These are phyloP conservation scores for Ceratocystis eucalypticola DNA, from an alignment of 2,329 filamentous ascomycete genomes.

Conservation along the genomic window DNA sequence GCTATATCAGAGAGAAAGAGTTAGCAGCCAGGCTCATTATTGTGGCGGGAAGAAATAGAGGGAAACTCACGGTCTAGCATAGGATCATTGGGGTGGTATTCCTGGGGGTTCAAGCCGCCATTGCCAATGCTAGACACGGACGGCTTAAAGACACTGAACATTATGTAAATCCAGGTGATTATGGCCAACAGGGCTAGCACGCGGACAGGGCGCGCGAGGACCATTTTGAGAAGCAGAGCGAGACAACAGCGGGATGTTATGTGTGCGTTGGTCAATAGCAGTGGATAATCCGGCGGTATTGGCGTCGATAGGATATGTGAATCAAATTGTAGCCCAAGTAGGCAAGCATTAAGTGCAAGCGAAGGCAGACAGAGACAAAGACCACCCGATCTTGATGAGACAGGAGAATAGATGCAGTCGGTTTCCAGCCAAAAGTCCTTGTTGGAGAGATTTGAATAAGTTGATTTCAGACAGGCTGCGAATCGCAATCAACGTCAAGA, in stretches of 20 bases:
- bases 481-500: too few species aligned
- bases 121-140: slow-evolving; percentile 32
- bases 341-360: neutral
- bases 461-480: too few species aligned
- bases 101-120: slow-evolving; percentile 23
- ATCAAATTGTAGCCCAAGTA: neutral
- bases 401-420: too few species aligned
- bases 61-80: slow-evolving; percentile 63
- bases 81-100: slow-evolving; percentile 63
- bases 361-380: too few species aligned
- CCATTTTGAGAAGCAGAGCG: slow-evolving; percentile 44
- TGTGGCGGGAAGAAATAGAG: neutral
- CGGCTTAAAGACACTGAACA: slow-evolving; percentile 59
- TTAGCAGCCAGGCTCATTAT: slow-evolving; percentile 4
- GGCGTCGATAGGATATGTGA: too few species aligned
- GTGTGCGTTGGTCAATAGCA: neutral
- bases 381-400: too few species aligned
- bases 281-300: neutral
- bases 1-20: slow-evolving; percentile 35
- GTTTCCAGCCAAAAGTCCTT: too few species aligned
- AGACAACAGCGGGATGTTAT: neutral
- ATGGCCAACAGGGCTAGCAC: slow-evolving; percentile 59
- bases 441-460: too few species aligned
- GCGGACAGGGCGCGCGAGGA: slow-evolving; percentile 71
- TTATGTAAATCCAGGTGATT: slow-evolving; percentile 62